A percentile compares a stretch with the other conserved stretches of the same genome.
Conservation (phyloP, 2,329 filamentous ascomycete species). For the Paraphaeosphaeria sporulosa region DNA sequence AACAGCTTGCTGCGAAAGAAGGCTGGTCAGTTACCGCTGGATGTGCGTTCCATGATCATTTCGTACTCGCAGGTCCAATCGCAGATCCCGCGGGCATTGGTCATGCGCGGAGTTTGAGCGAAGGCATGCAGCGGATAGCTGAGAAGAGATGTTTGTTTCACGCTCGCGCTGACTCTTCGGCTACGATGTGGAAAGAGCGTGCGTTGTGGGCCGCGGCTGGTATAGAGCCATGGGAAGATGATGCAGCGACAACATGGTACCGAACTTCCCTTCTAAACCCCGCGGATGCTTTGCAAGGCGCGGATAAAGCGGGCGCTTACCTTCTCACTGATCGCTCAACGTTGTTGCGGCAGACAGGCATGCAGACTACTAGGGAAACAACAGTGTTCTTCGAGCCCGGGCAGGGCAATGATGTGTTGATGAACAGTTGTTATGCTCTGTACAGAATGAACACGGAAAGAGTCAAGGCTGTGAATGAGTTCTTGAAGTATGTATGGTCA, state of each 20-base stretch:
- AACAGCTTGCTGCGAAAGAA: background rate
- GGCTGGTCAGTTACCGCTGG: conserved; percentile 1
- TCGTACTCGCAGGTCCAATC: background rate
- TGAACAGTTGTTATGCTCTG: conserved; percentile 6
- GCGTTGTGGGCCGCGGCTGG: background rate
- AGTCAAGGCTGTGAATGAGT: background rate
- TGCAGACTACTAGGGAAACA: background rate
- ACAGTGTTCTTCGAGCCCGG: conserved; percentile 3
- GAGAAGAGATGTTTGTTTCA: background rate
- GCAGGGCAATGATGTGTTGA: background rate
- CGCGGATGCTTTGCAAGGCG: background rate
- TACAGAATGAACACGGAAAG: background rate
- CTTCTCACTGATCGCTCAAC: conserved; percentile 4
- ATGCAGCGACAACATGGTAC: background rate
- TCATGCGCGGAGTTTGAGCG: background rate
- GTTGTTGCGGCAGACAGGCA: conserved; percentile 1
- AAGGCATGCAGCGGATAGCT: background rate
- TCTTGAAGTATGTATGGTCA: background rate
- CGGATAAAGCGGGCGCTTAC: conserved; percentile 1
- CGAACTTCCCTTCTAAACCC: background rate
- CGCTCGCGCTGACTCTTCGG: background rate
- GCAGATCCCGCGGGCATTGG: background rate
- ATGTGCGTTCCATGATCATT: conserved; percentile 4
- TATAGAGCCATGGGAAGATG: background rate
- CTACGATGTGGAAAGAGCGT: conserved; percentile 7